Evolutionary conservation across 1,284 basidiomycete genomes (phyloP).

Genomic region (Cryptococcus maquisensis): DNA sequence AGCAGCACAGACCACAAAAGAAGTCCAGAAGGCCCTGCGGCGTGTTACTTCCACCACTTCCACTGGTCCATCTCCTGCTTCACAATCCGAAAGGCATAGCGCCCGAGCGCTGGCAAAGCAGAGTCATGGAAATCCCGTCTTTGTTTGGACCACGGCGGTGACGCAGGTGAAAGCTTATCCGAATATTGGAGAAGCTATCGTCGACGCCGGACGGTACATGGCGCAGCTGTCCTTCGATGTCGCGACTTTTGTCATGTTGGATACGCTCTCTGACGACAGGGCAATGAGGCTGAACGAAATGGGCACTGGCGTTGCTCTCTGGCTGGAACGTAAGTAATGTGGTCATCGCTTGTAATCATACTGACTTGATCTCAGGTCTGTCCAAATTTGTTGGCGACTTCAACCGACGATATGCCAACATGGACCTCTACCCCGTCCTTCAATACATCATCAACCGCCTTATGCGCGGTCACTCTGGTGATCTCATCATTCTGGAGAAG

Average conservation of each 20-base stretch:
- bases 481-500: constrained; percentile 86
- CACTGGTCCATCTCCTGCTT: constrained; percentile 11
- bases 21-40: constrained; percentile 51
- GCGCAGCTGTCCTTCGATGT: constrained; percentile 93
- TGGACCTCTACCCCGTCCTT: constrained; percentile 77
- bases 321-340: constrained; percentile 76
- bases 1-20: constrained; percentile 47
- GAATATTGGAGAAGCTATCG: constrained; percentile 84
- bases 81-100: constrained; percentile 34
- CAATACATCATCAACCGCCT: constrained; percentile 90
- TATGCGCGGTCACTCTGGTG: constrained; percentile 74
- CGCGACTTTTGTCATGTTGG: constrained; percentile 80
- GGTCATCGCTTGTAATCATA: not conserved
- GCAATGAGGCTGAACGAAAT: constrained; percentile 86
- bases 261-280: constrained; percentile 78
- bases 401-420: constrained; percentile 71
- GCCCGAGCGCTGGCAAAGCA: constrained; percentile 90
- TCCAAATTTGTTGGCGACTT: constrained; percentile 90
- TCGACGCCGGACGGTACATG: constrained; percentile 84
- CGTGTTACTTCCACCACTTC: constrained; percentile 43
- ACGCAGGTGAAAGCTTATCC: constrained; percentile 96
- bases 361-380: constrained; percentile 56
- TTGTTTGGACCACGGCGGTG: constrained; percentile 84
- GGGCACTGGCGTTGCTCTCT: constrained; percentile 84
- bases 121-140: constrained; percentile 87